Evolutionary conservation across 352 stramenopile species (phyloP).

Genomic region (Globisporangium echinulatum): DNA sequence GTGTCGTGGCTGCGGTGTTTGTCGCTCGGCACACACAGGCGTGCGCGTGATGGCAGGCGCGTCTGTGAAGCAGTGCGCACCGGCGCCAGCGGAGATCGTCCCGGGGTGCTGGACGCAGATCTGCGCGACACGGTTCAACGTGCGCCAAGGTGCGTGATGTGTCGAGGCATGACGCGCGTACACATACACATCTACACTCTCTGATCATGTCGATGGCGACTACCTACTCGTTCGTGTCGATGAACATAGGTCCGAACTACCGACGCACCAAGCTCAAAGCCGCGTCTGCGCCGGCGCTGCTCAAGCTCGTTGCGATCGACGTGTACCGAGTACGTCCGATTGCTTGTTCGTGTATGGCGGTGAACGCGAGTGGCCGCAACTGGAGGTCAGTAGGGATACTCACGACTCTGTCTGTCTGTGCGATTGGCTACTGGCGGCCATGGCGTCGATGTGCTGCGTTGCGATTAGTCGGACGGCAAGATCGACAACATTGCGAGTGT

Average conservation of each 20-base stretch:
- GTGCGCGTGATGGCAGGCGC: constrained; percentile 39
- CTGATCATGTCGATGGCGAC: no score
- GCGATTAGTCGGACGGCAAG: constrained; percentile 49
- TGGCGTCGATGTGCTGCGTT: neutral
- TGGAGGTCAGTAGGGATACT: no score
- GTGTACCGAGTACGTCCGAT: constrained; percentile 44
- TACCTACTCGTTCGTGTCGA: no score
- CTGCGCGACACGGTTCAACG: constrained; percentile 64
- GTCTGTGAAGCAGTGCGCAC: constrained; percentile 46
- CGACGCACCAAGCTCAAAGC: constrained; percentile 70
- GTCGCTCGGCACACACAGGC: constrained; percentile 5
- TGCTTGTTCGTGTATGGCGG: neutral
- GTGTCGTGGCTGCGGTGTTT: no score
- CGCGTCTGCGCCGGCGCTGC: constrained; percentile 39
- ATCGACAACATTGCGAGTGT: constrained; percentile 70
- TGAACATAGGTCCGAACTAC: constrained; percentile 57
- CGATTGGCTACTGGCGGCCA: neutral
- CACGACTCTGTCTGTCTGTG: no score
- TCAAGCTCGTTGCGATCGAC: constrained; percentile 63
- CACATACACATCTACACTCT: no score
- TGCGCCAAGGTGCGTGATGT: constrained; percentile 47
- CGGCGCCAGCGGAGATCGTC: constrained; percentile 24
- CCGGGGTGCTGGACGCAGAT: constrained; percentile 60
- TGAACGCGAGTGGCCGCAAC: no score
- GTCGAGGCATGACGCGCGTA: no score